Evolutionary conservation across 371 early-diverging fungal species (phyloP).

Genomic region (Dichotomocladium elegans): DNA sequence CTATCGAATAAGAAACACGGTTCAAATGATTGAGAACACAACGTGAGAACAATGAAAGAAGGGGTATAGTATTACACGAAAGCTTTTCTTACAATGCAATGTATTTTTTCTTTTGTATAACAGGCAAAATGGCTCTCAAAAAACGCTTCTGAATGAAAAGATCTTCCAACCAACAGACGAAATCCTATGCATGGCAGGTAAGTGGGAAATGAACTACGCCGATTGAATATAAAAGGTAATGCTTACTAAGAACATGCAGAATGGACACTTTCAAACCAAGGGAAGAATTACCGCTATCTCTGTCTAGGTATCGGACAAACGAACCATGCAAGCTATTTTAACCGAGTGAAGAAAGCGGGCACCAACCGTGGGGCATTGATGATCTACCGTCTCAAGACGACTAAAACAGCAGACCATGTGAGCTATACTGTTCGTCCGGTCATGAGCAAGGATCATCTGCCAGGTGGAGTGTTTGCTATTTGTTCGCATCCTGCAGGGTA

Average conservation of each 20-base stretch:
- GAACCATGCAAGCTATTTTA: not conserved
- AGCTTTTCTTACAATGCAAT: too few species aligned
- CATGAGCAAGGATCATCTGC: slow-evolving; percentile 28
- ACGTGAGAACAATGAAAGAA: too few species aligned
- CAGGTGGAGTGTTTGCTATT: slow-evolving; percentile 34
- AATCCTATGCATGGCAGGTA: slow-evolving; percentile 10
- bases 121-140: not conserved
- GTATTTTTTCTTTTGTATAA: not conserved
- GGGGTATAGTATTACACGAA: too few species aligned
- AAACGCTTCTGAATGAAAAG: not conserved
- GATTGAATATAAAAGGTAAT: not conserved
- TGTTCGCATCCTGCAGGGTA: slow-evolving; percentile 45
- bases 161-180: not conserved
- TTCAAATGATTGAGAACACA: not conserved
- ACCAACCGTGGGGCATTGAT: slow-evolving; percentile 29
- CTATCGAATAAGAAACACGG: not conserved
- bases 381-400: slow-evolving; percentile 30
- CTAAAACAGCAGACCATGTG: not conserved
- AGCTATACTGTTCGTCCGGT: slow-evolving; percentile 20
- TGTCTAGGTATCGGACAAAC: slow-evolving; percentile 36
- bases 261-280: slow-evolving; percentile 29
- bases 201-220: not conserved
- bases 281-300: slow-evolving; percentile 27
- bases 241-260: slow-evolving; percentile 12
- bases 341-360: not conserved